A percentile compares a stretch with the other conserved stretches of the same genome.
Conservation (phyloP, 1,284 basidiomycete species). For the Fomitopsis schrenkii region DNA sequence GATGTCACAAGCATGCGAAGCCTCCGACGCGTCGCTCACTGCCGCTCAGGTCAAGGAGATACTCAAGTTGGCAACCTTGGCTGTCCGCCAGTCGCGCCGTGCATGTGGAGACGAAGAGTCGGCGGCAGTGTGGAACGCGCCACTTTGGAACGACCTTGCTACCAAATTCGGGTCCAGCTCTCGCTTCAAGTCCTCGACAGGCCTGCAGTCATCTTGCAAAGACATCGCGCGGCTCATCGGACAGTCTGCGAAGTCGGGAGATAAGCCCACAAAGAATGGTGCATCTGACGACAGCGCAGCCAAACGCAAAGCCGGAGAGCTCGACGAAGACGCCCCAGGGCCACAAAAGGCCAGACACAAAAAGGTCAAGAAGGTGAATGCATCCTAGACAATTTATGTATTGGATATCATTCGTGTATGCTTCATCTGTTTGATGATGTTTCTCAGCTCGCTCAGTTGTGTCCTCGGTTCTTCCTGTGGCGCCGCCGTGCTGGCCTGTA, state of each 20-base stretch:
- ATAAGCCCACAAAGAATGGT: conserved; percentile 12
- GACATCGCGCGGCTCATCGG: conserved; percentile 37
- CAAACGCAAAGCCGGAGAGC: conserved; percentile 24
- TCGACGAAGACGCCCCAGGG: conserved; percentile 18
- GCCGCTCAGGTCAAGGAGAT: conserved; percentile 77
- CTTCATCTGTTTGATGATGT: conserved; percentile 7
- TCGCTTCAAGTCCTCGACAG: conserved; percentile 41
- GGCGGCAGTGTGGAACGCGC: conserved; percentile 38
- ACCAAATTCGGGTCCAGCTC: conserved; percentile 34
- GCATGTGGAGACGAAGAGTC: conserved; percentile 29
- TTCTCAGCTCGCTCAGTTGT: conserved; percentile 10
- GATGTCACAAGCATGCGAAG: conserved; percentile 48
- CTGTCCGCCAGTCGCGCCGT: conserved; percentile 61
- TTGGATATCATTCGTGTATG: conserved; percentile 10
- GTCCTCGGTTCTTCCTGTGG: conserved; percentile 5
- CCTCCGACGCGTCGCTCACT: conserved; percentile 44
- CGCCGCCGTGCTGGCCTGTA: conserved; percentile 10
- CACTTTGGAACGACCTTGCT: conserved; percentile 36
- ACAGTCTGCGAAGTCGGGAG: not conserved
- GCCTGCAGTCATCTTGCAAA: conserved; percentile 43
- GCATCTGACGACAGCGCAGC: conserved; percentile 3
- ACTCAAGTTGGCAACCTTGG: conserved; percentile 67
- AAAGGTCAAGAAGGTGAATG: conserved; percentile 42
- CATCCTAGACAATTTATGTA: conserved; percentile 4
- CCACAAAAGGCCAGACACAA: conserved; percentile 48